phyloP scores from a whole-genome alignment of 1,284 basidiomycete species.

The Ceratobasidium sp. region DNA sequence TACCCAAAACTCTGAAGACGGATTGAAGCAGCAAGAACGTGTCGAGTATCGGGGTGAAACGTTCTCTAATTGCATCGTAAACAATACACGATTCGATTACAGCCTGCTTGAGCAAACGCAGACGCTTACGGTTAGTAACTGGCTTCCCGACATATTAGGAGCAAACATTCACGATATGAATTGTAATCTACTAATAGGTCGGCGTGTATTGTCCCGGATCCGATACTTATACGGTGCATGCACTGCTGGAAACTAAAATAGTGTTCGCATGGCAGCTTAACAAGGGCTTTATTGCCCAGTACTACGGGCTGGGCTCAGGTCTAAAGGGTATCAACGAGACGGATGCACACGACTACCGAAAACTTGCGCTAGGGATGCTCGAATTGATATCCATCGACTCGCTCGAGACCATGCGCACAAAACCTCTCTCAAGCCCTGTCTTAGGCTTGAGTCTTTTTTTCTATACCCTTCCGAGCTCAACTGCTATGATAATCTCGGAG shows the following conservation, averaged over 20 bases:
- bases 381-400: slow-evolving; percentile 23
- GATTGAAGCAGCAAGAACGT: neutral
- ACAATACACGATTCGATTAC: slow-evolving; percentile 11
- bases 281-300: slow-evolving; percentile 27
- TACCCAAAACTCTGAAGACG: neutral
- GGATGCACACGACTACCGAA: neutral
- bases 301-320: slow-evolving; percentile 4
- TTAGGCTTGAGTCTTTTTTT: neutral
- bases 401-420: neutral
- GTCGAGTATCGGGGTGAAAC: slow-evolving; percentile 18
- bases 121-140: slow-evolving; percentile 21
- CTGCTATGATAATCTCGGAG: neutral
- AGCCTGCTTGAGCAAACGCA: slow-evolving; percentile 24
- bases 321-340: neutral
- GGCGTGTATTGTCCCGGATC: slow-evolving; percentile 15
- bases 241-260: slow-evolving; percentile 2
- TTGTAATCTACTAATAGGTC: neutral
- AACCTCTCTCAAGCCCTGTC: neutral
- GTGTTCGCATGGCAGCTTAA: neutral
- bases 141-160: too few relatives aligned
- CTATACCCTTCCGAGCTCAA: too few relatives aligned
- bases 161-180: neutral
- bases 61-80: slow-evolving; percentile 5
- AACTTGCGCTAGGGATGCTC: neutral
- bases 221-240: neutral